Evolutionary conservation across 441 rosid genomes (phyloP), one percentile per base, ranked within the genome.

Genomic region (Mallotus japonicus): DNA sequence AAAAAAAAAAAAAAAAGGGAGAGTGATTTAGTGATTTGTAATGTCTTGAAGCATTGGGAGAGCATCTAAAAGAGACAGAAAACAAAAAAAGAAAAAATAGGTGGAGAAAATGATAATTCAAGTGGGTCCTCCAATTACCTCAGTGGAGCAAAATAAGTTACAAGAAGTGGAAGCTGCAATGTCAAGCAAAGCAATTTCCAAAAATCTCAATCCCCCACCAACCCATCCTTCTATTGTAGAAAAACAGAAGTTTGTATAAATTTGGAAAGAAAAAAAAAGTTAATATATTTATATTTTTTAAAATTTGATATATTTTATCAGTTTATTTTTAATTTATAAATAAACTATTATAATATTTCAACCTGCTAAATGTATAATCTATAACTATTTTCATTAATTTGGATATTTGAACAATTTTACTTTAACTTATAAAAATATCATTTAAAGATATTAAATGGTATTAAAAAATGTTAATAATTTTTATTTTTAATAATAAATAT

Each of bases 131-230:
- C 71, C 75, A 74, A 69, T 81, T 76, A 69, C 54, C 72, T 78
- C 37, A 76, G 85, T 85, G 82, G 83, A 82, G 77, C 65, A 73
- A 76, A 72, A 32, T 8, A 20, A 78, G 78, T 67, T 76, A 77
- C 50, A 28, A 50, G 32, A 69, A 80, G 84, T 83, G 88, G 87
- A 82, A 83, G 84, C 84, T 87, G 91, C 84, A 83, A 74, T 85
- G 73, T 76, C 83, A 85, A 87, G 87, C 84, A 71, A 88, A 78
- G 86, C 79, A 59, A 59, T 72, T 81, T 62, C 72, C n/a, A 28
- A 28, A 28, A 28, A 28, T 28, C 32, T 28, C 3, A 28, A 78
- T 85, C 82, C 75, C 74, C 73, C 82, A 88, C 87, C 90, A 65
- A 86, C 85, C 76, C 81, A 78, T 19, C 34, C 16, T 53, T 16